Base-by-base conservation (phyloP, 768 basidiomycete genomes). In the Phylloporus sp. region DNA sequence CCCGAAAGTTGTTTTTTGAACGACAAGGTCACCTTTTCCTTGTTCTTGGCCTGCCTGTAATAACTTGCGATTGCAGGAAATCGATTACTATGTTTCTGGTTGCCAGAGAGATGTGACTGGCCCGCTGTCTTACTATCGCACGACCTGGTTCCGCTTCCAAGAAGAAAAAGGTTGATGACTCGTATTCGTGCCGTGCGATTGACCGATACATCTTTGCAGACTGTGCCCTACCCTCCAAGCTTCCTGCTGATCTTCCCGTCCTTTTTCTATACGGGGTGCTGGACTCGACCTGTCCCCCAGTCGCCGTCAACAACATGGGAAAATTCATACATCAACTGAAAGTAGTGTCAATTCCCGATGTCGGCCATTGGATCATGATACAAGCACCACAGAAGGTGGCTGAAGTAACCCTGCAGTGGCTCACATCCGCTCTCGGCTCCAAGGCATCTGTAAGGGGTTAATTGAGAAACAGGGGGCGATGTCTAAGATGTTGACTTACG, bases 101-200 rank as follows among this genome's bases (percentile, higher is more conserved):
- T 74, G 80, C 18, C 56, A 67, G 23, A 71, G 78, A 16, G 72
- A 72, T 22, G 81, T 91, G 80, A 72, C 74, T 18, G 87, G 86
- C 2, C 86, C 88, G 4, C 66, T 89, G n/a, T 86, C 85, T 51
- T 91, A 88, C 63, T 91, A 90, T 56, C 79, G 87, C 28, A 88
- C 85, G 2, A 65, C 72, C 12, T 74, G 75, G 53, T 52, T 73
- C 52, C 78, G 86, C n/a, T 79, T 78, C 61, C 80, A 88, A 16
- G 89, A 91, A 66, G 86, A 90, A 59, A 59, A 57, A 59, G 70
- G 76, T 70, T 18, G n/a, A 50, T 42, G 16, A 5, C 20, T 28
- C 28, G 16, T 27, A 44, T 34, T 2, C 22, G 22, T 5, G n/a
- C 38, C 7, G 1, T 16, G 11, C 13, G 15, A 38, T 39, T 20